Evolutionary conservation across 202 grass and related monocot genomes (phyloP).

Genomic region (Zoysia matrella): DNA sequence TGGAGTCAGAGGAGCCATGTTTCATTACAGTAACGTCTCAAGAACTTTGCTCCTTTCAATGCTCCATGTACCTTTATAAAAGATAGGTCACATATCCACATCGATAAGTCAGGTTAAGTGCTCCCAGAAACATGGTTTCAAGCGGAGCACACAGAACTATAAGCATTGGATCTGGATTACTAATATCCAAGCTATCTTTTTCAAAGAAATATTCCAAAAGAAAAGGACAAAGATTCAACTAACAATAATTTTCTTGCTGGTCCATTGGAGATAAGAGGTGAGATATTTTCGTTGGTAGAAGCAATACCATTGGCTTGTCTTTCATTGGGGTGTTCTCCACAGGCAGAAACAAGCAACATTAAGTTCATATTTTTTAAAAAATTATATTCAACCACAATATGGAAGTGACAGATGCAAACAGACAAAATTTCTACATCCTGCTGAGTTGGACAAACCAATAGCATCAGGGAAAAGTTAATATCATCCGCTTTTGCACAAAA

Average conservation of each 20-base stretch:
- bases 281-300: slow-evolving; percentile 39
- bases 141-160: slow-evolving; percentile 14
- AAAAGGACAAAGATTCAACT: slow-evolving; percentile 3
- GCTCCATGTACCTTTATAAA: slow-evolving; percentile 31
- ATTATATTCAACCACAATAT: too few species aligned
- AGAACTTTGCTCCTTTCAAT: slow-evolving; percentile 26
- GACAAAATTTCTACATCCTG: background rate
- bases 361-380: slow-evolving; percentile 15
- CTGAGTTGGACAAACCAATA: slow-evolving; percentile 25
- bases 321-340: slow-evolving; percentile 27
- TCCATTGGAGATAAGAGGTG: background rate
- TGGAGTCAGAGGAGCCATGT: slow-evolving; percentile 81
- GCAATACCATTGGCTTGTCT: slow-evolving; percentile 25
- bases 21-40: slow-evolving; percentile 13
- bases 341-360: slow-evolving; percentile 17
- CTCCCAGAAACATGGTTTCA: slow-evolving; percentile 18
- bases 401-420: background rate
- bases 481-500: background rate
- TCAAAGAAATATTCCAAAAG: slow-evolving; percentile 28
- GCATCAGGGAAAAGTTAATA: background rate
- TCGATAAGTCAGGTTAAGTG: slow-evolving; percentile 28
- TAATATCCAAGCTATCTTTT: slow-evolving; percentile 20
- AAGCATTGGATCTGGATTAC: slow-evolving; percentile 4
- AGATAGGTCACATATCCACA: background rate
- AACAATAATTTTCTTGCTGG: slow-evolving; percentile 30